These are phyloP conservation scores for Dactylonectria macrodidyma DNA, from an alignment of 2,329 filamentous ascomycete genomes.

Conservation along the genomic window DNA sequence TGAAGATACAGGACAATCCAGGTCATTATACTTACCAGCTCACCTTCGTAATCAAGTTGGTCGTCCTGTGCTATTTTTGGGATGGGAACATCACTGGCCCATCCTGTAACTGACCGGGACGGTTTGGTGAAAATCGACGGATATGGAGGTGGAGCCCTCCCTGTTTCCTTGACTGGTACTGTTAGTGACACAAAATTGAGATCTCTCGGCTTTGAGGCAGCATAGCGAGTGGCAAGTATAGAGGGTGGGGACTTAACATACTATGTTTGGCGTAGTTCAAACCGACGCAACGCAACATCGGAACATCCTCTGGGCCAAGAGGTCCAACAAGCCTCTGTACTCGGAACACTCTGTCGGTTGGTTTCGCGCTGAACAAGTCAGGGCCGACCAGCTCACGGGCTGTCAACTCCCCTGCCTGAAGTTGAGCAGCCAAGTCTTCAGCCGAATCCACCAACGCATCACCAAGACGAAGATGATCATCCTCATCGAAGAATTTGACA, in stretches of 20 bases:
- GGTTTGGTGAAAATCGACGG: conserved; percentile 29
- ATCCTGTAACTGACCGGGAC: conserved; percentile 19
- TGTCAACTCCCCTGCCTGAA: conserved; percentile 13
- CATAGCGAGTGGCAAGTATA: not conserved
- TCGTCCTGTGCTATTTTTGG: conserved; percentile 24
- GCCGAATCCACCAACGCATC: conserved; percentile 13
- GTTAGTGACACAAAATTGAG: not conserved
- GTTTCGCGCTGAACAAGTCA: conserved; percentile 16
- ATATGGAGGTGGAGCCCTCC: conserved; percentile 23
- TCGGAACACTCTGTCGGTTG: conserved; percentile 6
- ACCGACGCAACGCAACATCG: conserved; percentile 28
- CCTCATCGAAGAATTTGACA: conserved; percentile 21
- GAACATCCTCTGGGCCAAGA: conserved; percentile 13
- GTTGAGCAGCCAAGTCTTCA: conserved; percentile 8
- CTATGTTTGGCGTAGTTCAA: conserved; percentile 33
- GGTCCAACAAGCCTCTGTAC: conserved; percentile 26
- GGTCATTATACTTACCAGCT: conserved; percentile 18
- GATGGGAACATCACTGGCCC: conserved; percentile 17
- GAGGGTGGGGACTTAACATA: not conserved
- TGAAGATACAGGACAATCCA: too few relatives aligned
- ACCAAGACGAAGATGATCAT: conserved; percentile 15
- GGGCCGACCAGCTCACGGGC: conserved; percentile 12
- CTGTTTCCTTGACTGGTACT: conserved; percentile 27
- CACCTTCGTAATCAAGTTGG: conserved; percentile 34
- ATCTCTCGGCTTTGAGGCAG: not conserved